Percentiles rank a stretch among this genome's conserved stretches.
Evolutionary conservation across 768 basidiomycete species (phyloP).

Genomic region (Amyloporia xantha): DNA sequence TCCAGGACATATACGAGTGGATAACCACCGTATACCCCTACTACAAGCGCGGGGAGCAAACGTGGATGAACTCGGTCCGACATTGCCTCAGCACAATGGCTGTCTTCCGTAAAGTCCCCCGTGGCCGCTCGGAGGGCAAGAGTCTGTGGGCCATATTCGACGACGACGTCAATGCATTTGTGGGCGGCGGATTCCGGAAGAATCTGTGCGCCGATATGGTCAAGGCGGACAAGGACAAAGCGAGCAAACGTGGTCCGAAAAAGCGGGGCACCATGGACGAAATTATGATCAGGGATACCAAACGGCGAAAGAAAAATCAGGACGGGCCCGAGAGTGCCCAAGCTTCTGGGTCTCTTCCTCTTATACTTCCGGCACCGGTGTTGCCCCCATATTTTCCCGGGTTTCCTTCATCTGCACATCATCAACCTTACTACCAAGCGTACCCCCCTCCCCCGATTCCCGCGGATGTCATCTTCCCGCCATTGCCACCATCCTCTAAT

Average conservation of each 20-base stretch:
- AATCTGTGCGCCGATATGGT: constrained; percentile 38
- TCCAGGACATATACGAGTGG: constrained; percentile 96
- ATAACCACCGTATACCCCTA: constrained; percentile 91
- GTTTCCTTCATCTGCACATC: constrained; percentile 42
- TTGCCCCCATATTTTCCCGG: constrained; percentile 24
- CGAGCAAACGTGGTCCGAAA: constrained; percentile 26
- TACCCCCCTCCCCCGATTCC: constrained; percentile 46
- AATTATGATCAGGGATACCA: constrained; percentile 19
- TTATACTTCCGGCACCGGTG: constrained; percentile 18
- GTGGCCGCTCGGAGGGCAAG: constrained; percentile 72
- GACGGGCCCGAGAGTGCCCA: constrained; percentile 10
- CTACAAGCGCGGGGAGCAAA: constrained; percentile 87
- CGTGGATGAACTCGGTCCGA: constrained; percentile 98
- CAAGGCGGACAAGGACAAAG: constrained; percentile 26
- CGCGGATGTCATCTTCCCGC: constrained; percentile 69
- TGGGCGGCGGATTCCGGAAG: constrained; percentile 76
- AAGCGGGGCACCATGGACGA: constrained; percentile 30
- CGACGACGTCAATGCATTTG: constrained; percentile 77
- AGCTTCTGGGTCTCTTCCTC: constrained; percentile 9
- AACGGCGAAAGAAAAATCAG: constrained; percentile 30
- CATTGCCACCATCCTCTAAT: constrained; percentile 49
- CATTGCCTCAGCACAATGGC: constrained; percentile 92
- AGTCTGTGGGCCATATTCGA: constrained; percentile 87
- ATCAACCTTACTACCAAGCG: constrained; percentile 69
- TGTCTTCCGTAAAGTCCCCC: constrained; percentile 79